Evolutionary conservation across 2,329 filamentous ascomycete species (phyloP).

Genomic region (Chrysosphaeria jannelii): DNA sequence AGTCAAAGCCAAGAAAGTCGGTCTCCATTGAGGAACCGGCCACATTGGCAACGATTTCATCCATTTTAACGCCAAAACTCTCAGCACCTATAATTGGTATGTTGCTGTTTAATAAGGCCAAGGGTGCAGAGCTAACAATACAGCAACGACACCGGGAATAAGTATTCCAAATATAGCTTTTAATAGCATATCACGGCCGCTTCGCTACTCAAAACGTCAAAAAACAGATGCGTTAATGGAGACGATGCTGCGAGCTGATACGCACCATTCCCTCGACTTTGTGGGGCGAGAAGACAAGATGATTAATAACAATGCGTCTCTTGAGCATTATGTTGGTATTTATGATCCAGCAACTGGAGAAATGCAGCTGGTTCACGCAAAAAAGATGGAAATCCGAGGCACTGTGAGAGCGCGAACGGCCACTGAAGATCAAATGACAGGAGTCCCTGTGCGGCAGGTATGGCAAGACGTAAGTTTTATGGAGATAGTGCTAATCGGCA

Average conservation of each 20-base stretch:
- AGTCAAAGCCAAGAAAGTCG: conserved; percentile 17
- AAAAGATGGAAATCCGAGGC: conserved; percentile 30
- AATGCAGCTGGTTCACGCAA: conserved; percentile 29
- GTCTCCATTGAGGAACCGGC: conserved; percentile 13
- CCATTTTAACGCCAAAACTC: conserved; percentile 14
- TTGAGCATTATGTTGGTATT: conserved; percentile 34
- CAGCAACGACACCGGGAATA: conserved; percentile 15
- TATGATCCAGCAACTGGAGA: conserved; percentile 28
- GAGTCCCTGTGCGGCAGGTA: conserved; percentile 9
- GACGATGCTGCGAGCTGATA: conserved; percentile 24
- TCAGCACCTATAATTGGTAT: conserved; percentile 13
- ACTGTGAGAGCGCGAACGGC: conserved; percentile 24
- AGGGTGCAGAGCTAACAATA: neutral
- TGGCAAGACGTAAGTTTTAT: conserved; percentile 8
- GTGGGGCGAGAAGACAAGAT: conserved; percentile 22
- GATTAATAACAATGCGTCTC: conserved; percentile 11
- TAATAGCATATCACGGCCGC: conserved; percentile 8
- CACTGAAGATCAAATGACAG: conserved; percentile 14
- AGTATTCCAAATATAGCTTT: conserved; percentile 24
- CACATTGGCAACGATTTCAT: conserved; percentile 7
- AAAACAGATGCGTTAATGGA: conserved; percentile 11
- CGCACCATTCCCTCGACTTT: conserved; percentile 27
- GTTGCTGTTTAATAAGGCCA: neutral
- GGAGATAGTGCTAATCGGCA: neutral
- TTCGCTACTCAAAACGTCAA: conserved; percentile 5